Base-by-base conservation (phyloP, 2,329 filamentous ascomycete species). In the Aspergillus aculeatinus region DNA sequence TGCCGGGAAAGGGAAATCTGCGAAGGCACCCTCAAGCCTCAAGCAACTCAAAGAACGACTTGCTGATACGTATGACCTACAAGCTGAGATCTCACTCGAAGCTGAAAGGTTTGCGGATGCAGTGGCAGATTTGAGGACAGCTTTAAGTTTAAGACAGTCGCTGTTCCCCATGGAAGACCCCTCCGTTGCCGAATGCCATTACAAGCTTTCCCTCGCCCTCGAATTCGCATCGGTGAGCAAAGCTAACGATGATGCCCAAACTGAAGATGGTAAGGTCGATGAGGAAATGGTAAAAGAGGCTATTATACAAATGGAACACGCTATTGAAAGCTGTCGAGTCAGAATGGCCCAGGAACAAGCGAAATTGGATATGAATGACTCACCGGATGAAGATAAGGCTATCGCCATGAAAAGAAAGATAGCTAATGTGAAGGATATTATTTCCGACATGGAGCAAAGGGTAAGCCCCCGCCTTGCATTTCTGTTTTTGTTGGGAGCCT, bases 81-180 rank as follows among this genome's bases (percentile, higher is more conserved):
- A 98, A 63, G 91, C 93, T 10, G 95, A 99, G 77, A 97, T 99
- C 63, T 96, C 90, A n/a, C 82, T 99, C 29, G 95, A 99, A 79
- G 96, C 95, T 67, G 95, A 98, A 78, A 88, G 90, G 80, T 99
- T 96, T 72, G 83, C 86, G 48, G 89, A 91, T 66, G 94, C 95
- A n/a, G 90, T 96, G 56, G 84, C 87, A 51, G 95, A 99, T 76
- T 87, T 91, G 55, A 87, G 87, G 67, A 86, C 89, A 14, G 88
- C 92, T 1, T 85, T 98, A 52, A 85, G 85, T 47, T 85, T 96
- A 70, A 96, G 96, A 77, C 79, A 90, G 67, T 84, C 89, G 54
- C 83, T 98, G 2, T 92, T 91, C 72, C 84, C 91, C 0, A 83
- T 89, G 53, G 91, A 96, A 63, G 92, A 91, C 14, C 90, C 92